phyloP scores from a whole-genome alignment of 164 flowering plant species.

The Vitis vinifera region DNA sequence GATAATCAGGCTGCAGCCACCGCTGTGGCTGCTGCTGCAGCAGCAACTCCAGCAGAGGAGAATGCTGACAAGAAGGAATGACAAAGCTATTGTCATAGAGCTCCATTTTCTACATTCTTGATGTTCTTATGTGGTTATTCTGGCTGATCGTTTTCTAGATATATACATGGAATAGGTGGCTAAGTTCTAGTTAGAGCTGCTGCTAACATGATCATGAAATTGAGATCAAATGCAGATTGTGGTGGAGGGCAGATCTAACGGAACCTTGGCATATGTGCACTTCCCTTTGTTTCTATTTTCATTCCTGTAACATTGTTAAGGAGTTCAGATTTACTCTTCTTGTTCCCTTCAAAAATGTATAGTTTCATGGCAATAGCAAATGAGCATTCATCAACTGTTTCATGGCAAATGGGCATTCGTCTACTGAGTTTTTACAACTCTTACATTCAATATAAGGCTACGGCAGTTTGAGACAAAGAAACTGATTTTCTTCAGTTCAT shows the following conservation, averaged over 20 bases:
- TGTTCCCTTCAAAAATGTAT: too few relatives aligned
- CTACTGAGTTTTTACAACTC: neutral
- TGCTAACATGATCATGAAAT: constrained; percentile 6
- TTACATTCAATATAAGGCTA: neutral
- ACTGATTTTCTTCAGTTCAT: too few relatives aligned
- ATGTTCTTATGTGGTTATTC: neutral
- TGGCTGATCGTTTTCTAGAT: neutral
- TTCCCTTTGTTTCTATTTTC: neutral
- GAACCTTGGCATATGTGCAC: constrained; percentile 1
- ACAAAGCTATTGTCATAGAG: neutral
- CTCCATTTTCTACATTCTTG: neutral
- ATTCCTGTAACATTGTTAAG: neutral
- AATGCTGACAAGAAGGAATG: constrained; percentile 7
- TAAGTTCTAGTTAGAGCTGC: too few relatives aligned
- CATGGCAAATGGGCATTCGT: too few relatives aligned
- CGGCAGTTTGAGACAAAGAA: too few relatives aligned
- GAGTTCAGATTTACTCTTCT: neutral
- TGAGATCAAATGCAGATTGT: neutral
- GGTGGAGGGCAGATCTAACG: neutral
- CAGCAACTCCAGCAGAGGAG: neutral
- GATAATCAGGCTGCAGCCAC: neutral
- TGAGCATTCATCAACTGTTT: too few relatives aligned
- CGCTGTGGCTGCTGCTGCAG: constrained; percentile 8
- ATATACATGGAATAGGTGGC: neutral
- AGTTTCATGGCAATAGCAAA: too few relatives aligned